Base-by-base conservation (phyloP, 306 rosid species). In the Vigna nakashimae region DNA sequence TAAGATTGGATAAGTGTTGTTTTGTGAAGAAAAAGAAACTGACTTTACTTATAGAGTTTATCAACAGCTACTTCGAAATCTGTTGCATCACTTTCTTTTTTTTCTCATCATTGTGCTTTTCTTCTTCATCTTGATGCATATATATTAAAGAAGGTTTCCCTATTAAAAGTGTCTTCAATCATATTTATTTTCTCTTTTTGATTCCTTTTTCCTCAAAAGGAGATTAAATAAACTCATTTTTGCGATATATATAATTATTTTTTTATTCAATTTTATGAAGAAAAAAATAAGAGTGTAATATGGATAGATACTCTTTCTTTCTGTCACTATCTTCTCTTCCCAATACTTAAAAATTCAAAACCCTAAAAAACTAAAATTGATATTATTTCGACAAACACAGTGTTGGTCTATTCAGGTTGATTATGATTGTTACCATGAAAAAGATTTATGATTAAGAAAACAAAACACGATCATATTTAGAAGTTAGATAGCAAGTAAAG, bases 21-120 rank as follows among this genome's bases (percentile, higher is more conserved):
- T 13, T 12, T n/a, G 52, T 72, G 17, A 82, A 82, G 65, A 78
- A 82, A 82, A 64, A 66, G 67, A 69, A 60, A 20, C 12, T 71
- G 51, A 71, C 58, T 45, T 30, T 56, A 15, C 53, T 50, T 50
- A 75, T 50, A 22, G 73, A 50, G 22, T 56, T 76, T 63, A 82
- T 70, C 69, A 74, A 81, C 13, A 49, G 13, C 7, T 26, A 22
- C 22, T 53, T 38, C 18, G 18, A 57, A n/a, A 32, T 9, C 60
- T 22, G 42, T 82, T 64, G 22, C 72, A 48, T 77, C 57, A 70
- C 63, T 72, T 58, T 20, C 67, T 60, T 81, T 69, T 81, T 60
- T 42, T 49, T 70, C 50, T 18, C 46, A 52, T 75, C 77, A 68
- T 69, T 69, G 77, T 60, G 45, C 62, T 71, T 69, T 62, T 53